Evolutionary conservation across 768 basidiomycete genomes (phyloP).

Genomic region (Suillus clintonianus): DNA sequence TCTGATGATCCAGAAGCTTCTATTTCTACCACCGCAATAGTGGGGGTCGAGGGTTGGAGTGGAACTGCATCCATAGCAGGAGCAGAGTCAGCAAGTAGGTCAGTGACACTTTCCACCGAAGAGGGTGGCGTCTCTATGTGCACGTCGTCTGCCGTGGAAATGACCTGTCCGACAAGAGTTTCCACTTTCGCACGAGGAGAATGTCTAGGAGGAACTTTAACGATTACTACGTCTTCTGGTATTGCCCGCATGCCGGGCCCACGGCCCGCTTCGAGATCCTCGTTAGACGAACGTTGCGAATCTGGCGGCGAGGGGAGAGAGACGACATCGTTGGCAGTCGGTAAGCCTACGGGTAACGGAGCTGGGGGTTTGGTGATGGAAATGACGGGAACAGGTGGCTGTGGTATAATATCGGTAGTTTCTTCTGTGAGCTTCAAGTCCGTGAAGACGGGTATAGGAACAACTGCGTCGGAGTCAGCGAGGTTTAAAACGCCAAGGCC

Average conservation of each 20-base stretch:
- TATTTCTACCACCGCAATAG: constrained; percentile 10
- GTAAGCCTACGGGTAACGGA: constrained; percentile 69
- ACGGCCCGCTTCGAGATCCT: constrained; percentile 43
- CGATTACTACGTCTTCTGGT: constrained; percentile 13
- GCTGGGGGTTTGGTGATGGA: constrained; percentile 71
- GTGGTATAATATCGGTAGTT: constrained; percentile 20
- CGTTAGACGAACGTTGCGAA: constrained; percentile 41
- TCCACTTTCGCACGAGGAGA: constrained; percentile 16
- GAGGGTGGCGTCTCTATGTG: constrained; percentile 10
- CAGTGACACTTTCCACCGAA: constrained; percentile 37
- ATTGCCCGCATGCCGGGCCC: constrained; percentile 40
- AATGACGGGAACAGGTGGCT: constrained; percentile 48
- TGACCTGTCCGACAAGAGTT: constrained; percentile 15
- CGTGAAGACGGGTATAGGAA: constrained; percentile 64
- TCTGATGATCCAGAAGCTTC: constrained; percentile 10
- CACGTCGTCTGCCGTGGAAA: background rate
- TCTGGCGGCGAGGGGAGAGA: constrained; percentile 46
- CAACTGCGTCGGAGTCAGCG: constrained; percentile 50
- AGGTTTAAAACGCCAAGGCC: constrained; percentile 46
- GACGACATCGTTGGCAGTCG: constrained; percentile 61
- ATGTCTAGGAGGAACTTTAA: constrained; percentile 13
- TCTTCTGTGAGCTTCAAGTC: constrained; percentile 24
- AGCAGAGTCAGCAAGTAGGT: constrained; percentile 50
- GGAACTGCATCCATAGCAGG: constrained; percentile 31
- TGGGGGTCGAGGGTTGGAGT: constrained; percentile 34